Evolutionary conservation across 768 basidiomycete species (phyloP), one percentile per base, ranked within the genome.

Genomic region (Auricularia sp.): DNA sequence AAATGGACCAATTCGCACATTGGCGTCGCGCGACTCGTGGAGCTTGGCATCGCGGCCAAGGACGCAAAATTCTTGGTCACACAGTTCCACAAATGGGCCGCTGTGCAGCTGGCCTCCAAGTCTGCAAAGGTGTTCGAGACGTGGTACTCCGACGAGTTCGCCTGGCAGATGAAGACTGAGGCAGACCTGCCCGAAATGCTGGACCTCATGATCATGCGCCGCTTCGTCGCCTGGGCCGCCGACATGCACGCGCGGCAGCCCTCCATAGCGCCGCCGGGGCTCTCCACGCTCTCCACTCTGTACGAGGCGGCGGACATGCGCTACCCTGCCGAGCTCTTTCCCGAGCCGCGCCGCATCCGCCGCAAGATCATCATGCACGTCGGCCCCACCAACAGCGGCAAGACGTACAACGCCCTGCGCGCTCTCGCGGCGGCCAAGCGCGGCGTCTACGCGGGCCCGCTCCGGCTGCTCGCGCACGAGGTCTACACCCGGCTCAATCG

Each of bases 331-430:
- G 67, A 68, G 44, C 56, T 33, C 10, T 69, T 65, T 43, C 64
- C 74, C 47, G 64, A 65, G 1, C 85, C 93, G 0, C 85, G 96
- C 10, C 70, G 73, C 11, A 76, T 86, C 67, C 81, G 79, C 18
- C 83, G 95, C 21, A 91, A 87, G 68, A 78, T 98, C 69, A 88
- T 95, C 73, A 87, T 98, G 80, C 96, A 99, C 70, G 93, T 99
- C 47, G 97, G 96, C 0, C 97, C 97, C 0, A 98, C 97, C 29
- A 99, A 98, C 74, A 92, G 91, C 67, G 97, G 96, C 36, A 99
- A 99, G 77, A 99, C 96, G 0, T 87, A 98, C 71, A 87, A 90
- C 70, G 97, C 96, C 0, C 77, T 99, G 8, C 87, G 91, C 54
- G 92, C 94, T 0, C 82, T 99, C 2, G 90, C 93, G 0, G 84